Evolutionary conservation across 371 early-diverging fungal species (phyloP).

Genomic region (Syncephalastrum monosporum): DNA sequence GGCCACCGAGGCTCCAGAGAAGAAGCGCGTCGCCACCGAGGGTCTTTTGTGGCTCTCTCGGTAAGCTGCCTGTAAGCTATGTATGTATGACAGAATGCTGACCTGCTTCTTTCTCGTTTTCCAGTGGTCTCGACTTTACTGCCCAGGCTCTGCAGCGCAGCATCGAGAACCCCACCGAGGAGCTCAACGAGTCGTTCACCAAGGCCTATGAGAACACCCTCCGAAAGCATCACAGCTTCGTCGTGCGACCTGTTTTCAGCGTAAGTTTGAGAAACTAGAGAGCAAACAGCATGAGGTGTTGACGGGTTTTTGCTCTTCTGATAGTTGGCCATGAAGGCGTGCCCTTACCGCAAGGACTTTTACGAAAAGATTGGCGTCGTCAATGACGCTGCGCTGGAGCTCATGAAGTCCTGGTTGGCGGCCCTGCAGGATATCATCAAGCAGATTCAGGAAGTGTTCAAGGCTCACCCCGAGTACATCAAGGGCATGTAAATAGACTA

Average conservation of each 20-base stretch:
- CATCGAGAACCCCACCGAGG: constrained; percentile 68
- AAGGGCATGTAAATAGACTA: constrained; percentile 49
- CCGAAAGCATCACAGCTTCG: constrained; percentile 75
- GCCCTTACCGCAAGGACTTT: constrained; percentile 88
- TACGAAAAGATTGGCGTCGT: constrained; percentile 81
- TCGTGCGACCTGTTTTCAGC: constrained; percentile 81
- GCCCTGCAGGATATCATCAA: constrained; percentile 70
- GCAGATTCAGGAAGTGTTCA: constrained; percentile 24
- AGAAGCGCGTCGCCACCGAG: constrained; percentile 83
- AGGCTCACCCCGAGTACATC: constrained; percentile 38
- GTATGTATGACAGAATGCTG: not conserved
- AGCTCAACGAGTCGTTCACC: constrained; percentile 80
- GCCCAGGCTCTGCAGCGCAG: constrained; percentile 75
- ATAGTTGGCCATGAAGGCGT: constrained; percentile 91
- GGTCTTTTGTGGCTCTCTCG: constrained; percentile 93
- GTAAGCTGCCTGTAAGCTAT: constrained; percentile 31
- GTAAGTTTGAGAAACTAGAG: constrained; percentile 40
- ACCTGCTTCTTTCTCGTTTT: not conserved
- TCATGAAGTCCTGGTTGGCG: constrained; percentile 68
- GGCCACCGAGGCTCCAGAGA: constrained; percentile 68
- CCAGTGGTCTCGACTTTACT: constrained; percentile 81
- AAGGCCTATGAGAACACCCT: constrained; percentile 83
- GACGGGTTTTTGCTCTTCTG: not conserved
- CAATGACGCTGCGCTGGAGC: constrained; percentile 47
- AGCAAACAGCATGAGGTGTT: not conserved